Evolutionary conservation across 2,329 filamentous ascomycete genomes (phyloP).

Genomic region (Diaporthe citriasiana): DNA sequence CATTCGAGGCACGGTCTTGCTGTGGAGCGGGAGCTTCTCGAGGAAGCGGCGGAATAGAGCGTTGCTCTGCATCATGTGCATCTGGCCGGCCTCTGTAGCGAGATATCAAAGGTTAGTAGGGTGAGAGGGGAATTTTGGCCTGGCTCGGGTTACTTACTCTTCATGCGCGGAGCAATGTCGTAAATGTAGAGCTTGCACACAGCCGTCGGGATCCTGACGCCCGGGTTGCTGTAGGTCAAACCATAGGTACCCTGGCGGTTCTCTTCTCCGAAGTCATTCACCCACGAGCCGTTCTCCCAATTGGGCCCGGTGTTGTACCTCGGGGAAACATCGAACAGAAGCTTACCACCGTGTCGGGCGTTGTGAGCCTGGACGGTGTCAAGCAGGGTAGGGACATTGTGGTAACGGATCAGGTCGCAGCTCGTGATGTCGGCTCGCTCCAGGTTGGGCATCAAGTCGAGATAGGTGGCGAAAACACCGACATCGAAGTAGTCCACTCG

Average conservation of each 20-base stretch:
- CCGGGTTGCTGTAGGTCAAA: constrained; percentile 32
- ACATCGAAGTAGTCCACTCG: constrained; percentile 34
- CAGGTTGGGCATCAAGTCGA: constrained; percentile 36
- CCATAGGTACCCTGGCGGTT: constrained; percentile 38
- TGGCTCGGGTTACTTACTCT: constrained; percentile 13
- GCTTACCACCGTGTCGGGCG: background rate
- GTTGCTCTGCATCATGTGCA: constrained; percentile 31
- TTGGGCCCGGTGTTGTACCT: constrained; percentile 27
- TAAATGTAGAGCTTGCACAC: constrained; percentile 29
- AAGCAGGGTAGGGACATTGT: constrained; percentile 28
- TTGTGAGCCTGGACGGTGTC: constrained; percentile 23
- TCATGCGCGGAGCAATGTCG: constrained; percentile 31
- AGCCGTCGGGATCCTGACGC: constrained; percentile 34
- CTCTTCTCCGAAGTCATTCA: background rate
- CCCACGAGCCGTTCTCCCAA: background rate
- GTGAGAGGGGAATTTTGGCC: too few relatives aligned
- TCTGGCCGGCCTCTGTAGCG: constrained; percentile 25
- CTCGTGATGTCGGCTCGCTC: constrained; percentile 30
- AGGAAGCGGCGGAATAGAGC: constrained; percentile 35
- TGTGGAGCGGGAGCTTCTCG: constrained; percentile 33
- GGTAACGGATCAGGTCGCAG: constrained; percentile 35
- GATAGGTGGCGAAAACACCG: constrained; percentile 1
- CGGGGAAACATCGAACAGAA: constrained; percentile 33
- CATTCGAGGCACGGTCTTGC: constrained; percentile 7
- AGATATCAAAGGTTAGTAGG: background rate